Base-by-base conservation (phyloP, 257 asterid genomes). In the Handroanthus guayacan region DNA sequence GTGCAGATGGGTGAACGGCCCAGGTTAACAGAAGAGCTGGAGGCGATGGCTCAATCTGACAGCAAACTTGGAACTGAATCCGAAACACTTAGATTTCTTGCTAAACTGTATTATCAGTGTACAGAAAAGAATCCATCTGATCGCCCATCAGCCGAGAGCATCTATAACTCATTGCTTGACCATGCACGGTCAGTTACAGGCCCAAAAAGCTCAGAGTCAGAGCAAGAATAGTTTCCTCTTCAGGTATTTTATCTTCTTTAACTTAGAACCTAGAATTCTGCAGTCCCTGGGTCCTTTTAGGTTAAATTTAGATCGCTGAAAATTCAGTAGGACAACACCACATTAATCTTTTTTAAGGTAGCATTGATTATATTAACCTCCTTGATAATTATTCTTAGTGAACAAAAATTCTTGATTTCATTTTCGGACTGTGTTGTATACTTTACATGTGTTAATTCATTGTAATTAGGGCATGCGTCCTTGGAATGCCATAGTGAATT, bases 51-150 rank as follows among this genome's bases (percentile, higher is more conserved):
- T 51, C 68, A 51, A 68, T 63, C 86, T 4, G 81, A 76, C 7
- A 20, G 5, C 44, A 78, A 82, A 61, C 79, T 73, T 1, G 86
- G 79, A 56, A 14, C 64, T 8, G 72, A 74, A 34, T 75, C 87
- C 4, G 73, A 62, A 37, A 71, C 83, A 69, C 82, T 90, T 34
- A 64, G 82, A 55, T 84, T 86, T 63, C 93, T 89, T 0, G 84
- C 84, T 56, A 77, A 82, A 60, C 65, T 90, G 31, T 92, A 81
- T 77, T 79, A 41, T 50, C 83, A 78, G 82, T 90, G 96, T 78
- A 92, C 97, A 0, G 83, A 84, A 76, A 83, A 89, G 79, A 81
- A 86, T 83, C 91, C 95, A 37, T 62, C 57, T 3, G 86, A 87
- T 81, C 92, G 97, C 16, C 96, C 95, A 79, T 82, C 91, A 3